These are phyloP conservation scores for Marasmius fiardii DNA, from an alignment of 1,284 basidiomycete species.

Conservation along the genomic window DNA sequence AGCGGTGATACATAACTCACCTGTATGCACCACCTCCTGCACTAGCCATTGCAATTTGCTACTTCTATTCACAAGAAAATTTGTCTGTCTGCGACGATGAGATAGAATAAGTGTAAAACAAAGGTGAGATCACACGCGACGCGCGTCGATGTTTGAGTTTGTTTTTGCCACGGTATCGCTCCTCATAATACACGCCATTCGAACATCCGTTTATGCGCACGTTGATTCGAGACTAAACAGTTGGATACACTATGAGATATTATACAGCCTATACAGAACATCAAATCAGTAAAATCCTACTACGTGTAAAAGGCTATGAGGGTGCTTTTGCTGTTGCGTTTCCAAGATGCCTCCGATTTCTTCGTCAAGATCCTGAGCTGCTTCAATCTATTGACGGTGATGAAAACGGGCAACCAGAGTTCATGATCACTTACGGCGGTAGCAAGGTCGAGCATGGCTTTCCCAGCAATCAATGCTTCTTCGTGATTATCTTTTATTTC, in stretches of 20 bases:
- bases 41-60: slow-evolving; percentile 50
- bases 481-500: slow-evolving; percentile 99
- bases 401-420: slow-evolving; percentile 8
- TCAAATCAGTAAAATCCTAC: slow-evolving; percentile 81
- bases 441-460: slow-evolving; percentile 93
- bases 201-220: no score
- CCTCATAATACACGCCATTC: neutral
- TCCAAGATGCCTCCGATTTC: slow-evolving; percentile 88
- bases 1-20: slow-evolving; percentile 24
- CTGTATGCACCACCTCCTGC: slow-evolving; percentile 83
- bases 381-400: slow-evolving; percentile 69
- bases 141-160: slow-evolving; percentile 17
- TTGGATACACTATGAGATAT: no score
- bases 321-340: slow-evolving; percentile 83
- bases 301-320: slow-evolving; percentile 89
- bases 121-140: slow-evolving; percentile 2
- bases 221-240: no score
- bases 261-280: no score
- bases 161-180: slow-evolving; percentile 9
- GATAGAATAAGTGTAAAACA: no score
- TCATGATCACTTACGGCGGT: slow-evolving; percentile 61
- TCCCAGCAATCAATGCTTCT: slow-evolving; percentile 94
- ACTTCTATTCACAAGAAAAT: no score
- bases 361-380: slow-evolving; percentile 82
- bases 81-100: no score